Base-by-base conservation (phyloP, 768 basidiomycete species). In the Lanmaoa pseudosensibilis region DNA sequence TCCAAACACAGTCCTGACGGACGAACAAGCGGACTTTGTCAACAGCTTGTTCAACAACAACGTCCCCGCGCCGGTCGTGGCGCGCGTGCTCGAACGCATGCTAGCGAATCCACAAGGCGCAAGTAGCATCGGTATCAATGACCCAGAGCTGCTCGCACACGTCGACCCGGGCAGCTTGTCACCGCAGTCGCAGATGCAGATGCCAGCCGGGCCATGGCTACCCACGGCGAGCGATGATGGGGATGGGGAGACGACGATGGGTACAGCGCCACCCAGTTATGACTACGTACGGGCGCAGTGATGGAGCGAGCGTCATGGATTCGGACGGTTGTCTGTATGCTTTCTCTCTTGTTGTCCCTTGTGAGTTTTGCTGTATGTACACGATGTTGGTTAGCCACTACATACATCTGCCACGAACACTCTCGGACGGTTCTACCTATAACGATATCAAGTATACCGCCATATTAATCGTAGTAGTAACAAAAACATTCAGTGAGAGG, bases 191-290 rank as follows among this genome's bases (percentile, higher is more conserved):
- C 43, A 30, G 39, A 30, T 16, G 6, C 47, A 36, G 21, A 13
- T 15, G 10, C 11, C 25, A 4, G 12, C 16, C 1, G 45, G 39
- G 8, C 9, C 27, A 10, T 52, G 61, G 84, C 60, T 79, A 38
- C 77, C 82, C 39, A 83, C 40, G 49, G 38, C 40, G 56, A 84
- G 60, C 73, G 73, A 50, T 57, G 61, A 65, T 70, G 75, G 46
- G 60, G 67, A 67, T 67, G 66, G 50, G 60, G 67, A 59, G 66
- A 69, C 43, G 59, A 69, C 62, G 61, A 66, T 52, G 60, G 69
- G 55, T 2, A 59, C 57, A 39, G 65, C 65, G 16, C 66, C 66
- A 4, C 66, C 66, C 16, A 67, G 66, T 37, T 67, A 67, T 55
- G 62, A 67, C 44, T 57, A 56, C 9, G 63, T 15, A 23, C 65